A percentile compares a stretch with the other conserved stretches of the same genome.
These are phyloP conservation scores for Allium fistulosum DNA, from an alignment of 106 monocot genomes.

Conservation along the genomic window DNA sequence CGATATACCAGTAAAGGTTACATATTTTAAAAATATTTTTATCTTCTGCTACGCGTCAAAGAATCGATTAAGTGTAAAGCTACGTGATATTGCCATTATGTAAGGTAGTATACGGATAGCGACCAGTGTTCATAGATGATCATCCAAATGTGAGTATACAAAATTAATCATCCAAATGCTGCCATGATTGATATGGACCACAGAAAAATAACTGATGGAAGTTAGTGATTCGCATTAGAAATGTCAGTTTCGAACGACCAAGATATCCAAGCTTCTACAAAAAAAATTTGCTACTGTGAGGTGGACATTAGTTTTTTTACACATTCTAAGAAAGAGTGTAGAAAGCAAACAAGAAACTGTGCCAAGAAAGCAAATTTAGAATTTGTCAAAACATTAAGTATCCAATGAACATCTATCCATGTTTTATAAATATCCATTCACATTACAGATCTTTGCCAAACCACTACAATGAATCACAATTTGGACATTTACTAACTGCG, in stretches of 20 bases:
- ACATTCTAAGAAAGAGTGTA: too few species aligned
- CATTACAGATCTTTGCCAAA: not conserved
- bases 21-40: not conserved
- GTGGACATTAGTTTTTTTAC: too few species aligned
- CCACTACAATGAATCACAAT: not conserved
- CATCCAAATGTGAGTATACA: not conserved
- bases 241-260: too few species aligned
- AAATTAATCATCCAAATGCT: not conserved
- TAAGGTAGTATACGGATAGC: not conserved
- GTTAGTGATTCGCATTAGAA: not conserved
- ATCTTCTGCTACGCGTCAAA: not conserved
- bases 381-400: not conserved
- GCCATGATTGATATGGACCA: conserved; percentile 3
- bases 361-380: too few species aligned
- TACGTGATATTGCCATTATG: conserved; percentile 1
- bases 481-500: not conserved
- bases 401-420: not conserved
- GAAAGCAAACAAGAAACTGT: too few species aligned
- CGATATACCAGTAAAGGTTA: too few species aligned
- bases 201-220: not conserved
- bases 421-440: not conserved
- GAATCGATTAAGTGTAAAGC: not conserved
- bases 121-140: too few species aligned
- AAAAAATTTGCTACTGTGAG: too few species aligned
- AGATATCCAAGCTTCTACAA: too few species aligned